Evolutionary conservation across 805 yeast genomes (phyloP), one percentile per base, ranked within the genome.

Genomic region (Kodamaea sagamina): DNA sequence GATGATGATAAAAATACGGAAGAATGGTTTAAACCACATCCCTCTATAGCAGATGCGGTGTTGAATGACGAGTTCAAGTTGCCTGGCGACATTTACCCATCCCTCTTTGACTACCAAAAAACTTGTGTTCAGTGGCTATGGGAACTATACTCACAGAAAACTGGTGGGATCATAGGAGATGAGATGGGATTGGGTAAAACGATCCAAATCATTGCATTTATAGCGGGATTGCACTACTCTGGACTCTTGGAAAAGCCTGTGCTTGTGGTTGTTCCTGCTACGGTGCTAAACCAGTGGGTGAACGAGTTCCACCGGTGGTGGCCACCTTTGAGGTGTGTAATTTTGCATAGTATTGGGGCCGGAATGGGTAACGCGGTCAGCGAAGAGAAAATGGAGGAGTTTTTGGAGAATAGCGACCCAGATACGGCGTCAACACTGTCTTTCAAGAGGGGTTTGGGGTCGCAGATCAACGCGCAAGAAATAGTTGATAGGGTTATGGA

Each of bases 171-270:
- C 16, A 76, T 93, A 31, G 97, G 98, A 18, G 99, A 93, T 63
- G 99, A 93, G 62, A 93, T 93, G 99, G 99, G 99, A 0, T 66
- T 93, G 12, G 99, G 99, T 2, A 93, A 93, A 58, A 93, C 99
- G 0, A 85, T 93, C 39, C 98, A 93, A 59, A 78, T 93, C 6
- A 89, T 89, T 34, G 81, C 97, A 1, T 93, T 92, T 61, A 57
- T 93, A 6, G 97, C 98, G 0, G 93, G 96, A 0, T 69, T 93
- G 29, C 96, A 90, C 56, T 86, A 89, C 59, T 85, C 95, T 12
- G 82, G 84, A 0, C 67, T 78, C 44, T 67, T 92, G 1, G 76
- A 79, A 24, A 84, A 82, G 28, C 99, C 99, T 0, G 84, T 86
- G 0, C 57, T 93, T 26, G 74, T 93, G 32, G 97, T 93, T 0